These are phyloP conservation scores for Gentiana straminea DNA, from an alignment of 257 asterid genomes.

Conservation along the genomic window DNA sequence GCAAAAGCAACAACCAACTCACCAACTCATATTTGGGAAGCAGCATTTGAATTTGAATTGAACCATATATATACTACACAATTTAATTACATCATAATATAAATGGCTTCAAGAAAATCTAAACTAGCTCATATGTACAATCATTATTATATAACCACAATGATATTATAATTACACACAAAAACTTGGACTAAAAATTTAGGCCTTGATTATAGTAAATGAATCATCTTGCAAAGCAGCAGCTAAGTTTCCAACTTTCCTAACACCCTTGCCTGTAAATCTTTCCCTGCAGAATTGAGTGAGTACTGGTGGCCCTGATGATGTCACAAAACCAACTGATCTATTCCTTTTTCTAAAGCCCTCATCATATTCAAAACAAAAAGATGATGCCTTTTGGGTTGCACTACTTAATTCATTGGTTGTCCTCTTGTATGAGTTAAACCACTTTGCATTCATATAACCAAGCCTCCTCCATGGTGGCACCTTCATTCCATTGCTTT, in stretches of 20 bases:
- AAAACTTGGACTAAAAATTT: too few relatives aligned
- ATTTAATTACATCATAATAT: neutral
- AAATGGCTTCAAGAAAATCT: neutral
- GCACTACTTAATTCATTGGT: conserved; percentile 29
- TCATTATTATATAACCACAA: too few relatives aligned
- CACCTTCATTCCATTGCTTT: conserved; percentile 29
- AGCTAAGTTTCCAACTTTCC: conserved; percentile 43
- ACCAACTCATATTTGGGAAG: conserved; percentile 3
- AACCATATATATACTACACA: neutral
- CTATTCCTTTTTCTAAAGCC: conserved; percentile 10
- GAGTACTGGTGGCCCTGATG: conserved; percentile 11
- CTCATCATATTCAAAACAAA: neutral
- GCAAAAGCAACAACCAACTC: conserved; percentile 4
- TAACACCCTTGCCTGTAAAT: conserved; percentile 18
- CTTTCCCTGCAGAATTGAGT: conserved; percentile 25
- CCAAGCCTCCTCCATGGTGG: conserved; percentile 84
- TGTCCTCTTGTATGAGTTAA: conserved; percentile 43
- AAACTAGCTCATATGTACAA: neutral
- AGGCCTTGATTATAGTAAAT: neutral
- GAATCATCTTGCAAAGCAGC: conserved; percentile 20
- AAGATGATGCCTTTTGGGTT: neutral
- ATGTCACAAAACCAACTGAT: conserved; percentile 33
- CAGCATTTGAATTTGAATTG: neutral
- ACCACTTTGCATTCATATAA: conserved; percentile 70
- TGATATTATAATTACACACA: too few relatives aligned